These are phyloP conservation scores for Dipteronia dyeriana DNA, from an alignment of 345 rosid genomes.

Conservation along the genomic window DNA sequence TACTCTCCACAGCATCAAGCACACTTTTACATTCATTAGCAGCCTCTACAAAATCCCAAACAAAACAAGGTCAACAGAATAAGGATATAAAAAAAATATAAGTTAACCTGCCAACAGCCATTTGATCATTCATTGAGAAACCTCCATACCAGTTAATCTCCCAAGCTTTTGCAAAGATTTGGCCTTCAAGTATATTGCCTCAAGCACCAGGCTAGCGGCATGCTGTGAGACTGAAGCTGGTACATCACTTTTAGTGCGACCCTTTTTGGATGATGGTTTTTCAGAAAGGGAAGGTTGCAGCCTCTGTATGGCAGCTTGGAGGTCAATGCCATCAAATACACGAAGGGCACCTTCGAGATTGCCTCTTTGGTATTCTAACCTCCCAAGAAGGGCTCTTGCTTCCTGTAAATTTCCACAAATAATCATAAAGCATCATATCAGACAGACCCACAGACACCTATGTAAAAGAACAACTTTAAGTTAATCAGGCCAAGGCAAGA, in stretches of 20 bases:
- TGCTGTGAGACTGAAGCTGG: constrained; percentile 60
- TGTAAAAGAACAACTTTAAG: not conserved
- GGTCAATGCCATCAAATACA: constrained; percentile 93
- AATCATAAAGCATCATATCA: constrained; percentile 14
- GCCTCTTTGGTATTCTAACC: constrained; percentile 92
- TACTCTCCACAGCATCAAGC: constrained; percentile 86
- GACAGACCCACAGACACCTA: not conserved
- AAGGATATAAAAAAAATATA: not conserved
- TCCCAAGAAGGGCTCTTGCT: constrained; percentile 97
- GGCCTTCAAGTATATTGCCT: constrained; percentile 86
- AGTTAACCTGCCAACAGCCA: not conserved
- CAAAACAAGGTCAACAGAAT: constrained; percentile 19
- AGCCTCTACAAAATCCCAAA: constrained; percentile 60
- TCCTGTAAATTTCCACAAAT: constrained; percentile 48
- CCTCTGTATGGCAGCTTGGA: constrained; percentile 76
- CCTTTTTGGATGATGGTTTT: constrained; percentile 51
- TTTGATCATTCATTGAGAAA: constrained; percentile 11
- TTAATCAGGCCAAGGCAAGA: not conserved
- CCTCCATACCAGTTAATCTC: constrained; percentile 55
- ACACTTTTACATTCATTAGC: constrained; percentile 80
- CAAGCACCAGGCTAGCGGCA: constrained; percentile 83
- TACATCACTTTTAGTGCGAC: constrained; percentile 52
- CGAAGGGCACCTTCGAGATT: constrained; percentile 90
- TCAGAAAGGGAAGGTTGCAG: constrained; percentile 63
- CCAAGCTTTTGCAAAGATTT: constrained; percentile 95